Percentiles rank a stretch among this genome's conserved stretches.
These are phyloP conservation scores for Candida endomychidarum DNA, from an alignment of 805 yeast species.

Conservation along the genomic window DNA sequence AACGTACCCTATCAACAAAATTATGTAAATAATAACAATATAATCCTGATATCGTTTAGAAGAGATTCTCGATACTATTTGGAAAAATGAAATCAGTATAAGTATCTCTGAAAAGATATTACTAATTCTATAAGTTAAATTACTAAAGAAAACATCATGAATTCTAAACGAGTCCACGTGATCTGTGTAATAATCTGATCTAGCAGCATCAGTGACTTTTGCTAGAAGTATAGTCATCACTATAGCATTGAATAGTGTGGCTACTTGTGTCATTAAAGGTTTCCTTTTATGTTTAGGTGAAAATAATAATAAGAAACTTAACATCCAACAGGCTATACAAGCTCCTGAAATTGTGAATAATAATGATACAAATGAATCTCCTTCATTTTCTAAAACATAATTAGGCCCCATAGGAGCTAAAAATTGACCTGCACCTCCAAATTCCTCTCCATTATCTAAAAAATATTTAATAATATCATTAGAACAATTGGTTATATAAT, in stretches of 20 bases:
- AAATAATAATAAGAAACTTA: slow-evolving; percentile 54
- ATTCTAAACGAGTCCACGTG: slow-evolving; percentile 52
- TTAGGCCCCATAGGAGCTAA: not conserved
- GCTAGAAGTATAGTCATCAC: slow-evolving; percentile 52
- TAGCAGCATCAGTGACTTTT: slow-evolving; percentile 46
- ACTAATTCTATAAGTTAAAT: slow-evolving; percentile 37
- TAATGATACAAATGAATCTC: slow-evolving; percentile 45
- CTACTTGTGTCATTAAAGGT: slow-evolving; percentile 56
- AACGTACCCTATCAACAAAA: slow-evolving; percentile 6
- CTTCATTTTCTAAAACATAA: slow-evolving; percentile 23
- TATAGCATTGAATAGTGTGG: slow-evolving; percentile 57
- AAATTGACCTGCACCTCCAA: not conserved
- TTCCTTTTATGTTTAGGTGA: slow-evolving; percentile 51
- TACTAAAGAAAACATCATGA: slow-evolving; percentile 35
- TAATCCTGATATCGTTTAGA: slow-evolving; percentile 5
- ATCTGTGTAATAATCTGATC: slow-evolving; percentile 50
- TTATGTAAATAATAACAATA: slow-evolving; percentile 5
- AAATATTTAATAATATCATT: slow-evolving; percentile 6
- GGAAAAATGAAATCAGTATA: slow-evolving; percentile 56
- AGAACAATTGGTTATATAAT: slow-evolving; percentile 50
- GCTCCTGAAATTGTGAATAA: slow-evolving; percentile 55
- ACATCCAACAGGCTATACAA: slow-evolving; percentile 70
- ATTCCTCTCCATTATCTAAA: slow-evolving; percentile 1
- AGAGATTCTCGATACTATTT: slow-evolving; percentile 32
- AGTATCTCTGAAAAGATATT: slow-evolving; percentile 42